phyloP scores from a whole-genome alignment of 345 rosid species.

The Arabis hirsuta region DNA sequence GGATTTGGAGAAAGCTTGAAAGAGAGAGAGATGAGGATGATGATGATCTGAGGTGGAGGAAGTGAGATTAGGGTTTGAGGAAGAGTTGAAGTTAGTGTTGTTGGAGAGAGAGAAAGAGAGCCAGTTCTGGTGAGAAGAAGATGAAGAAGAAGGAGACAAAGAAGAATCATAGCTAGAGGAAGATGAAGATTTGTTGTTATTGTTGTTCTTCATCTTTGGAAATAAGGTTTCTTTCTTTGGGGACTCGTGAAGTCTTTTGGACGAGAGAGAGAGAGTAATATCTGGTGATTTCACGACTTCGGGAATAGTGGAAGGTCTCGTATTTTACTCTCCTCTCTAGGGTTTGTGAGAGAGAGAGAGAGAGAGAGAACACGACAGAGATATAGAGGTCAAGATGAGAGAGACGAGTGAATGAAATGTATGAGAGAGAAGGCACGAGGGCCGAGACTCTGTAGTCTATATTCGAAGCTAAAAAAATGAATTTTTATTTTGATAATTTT shows the following conservation, averaged over 20 bases:
- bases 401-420: conserved; percentile 45
- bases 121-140: conserved; percentile 52
- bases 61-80: conserved; percentile 40
- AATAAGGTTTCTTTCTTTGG: conserved; percentile 33
- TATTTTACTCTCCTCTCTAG: conserved; percentile 32
- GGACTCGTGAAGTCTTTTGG: conserved; percentile 44
- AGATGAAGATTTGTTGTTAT: conserved; percentile 49
- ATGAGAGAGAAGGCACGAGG: conserved; percentile 48
- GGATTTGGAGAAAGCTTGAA: conserved; percentile 53
- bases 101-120: conserved; percentile 66
- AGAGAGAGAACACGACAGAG: conserved; percentile 52
- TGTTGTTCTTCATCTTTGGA: conserved; percentile 47
- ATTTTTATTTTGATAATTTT: not conserved
- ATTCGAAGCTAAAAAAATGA: conserved; percentile 17
- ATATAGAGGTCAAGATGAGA: conserved; percentile 58
- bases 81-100: conserved; percentile 33
- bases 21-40: conserved; percentile 49
- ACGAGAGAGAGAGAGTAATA: not conserved
- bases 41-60: conserved; percentile 37
- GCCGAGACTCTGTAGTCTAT: conserved; percentile 46
- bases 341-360: conserved; percentile 36
- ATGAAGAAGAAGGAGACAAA: conserved; percentile 49
- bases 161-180: conserved; percentile 46
- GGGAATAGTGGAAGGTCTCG: conserved; percentile 55
- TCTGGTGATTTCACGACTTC: conserved; percentile 43